Conservation (phyloP, 345 rosid genomes). For the Citrus unshiu region DNA sequence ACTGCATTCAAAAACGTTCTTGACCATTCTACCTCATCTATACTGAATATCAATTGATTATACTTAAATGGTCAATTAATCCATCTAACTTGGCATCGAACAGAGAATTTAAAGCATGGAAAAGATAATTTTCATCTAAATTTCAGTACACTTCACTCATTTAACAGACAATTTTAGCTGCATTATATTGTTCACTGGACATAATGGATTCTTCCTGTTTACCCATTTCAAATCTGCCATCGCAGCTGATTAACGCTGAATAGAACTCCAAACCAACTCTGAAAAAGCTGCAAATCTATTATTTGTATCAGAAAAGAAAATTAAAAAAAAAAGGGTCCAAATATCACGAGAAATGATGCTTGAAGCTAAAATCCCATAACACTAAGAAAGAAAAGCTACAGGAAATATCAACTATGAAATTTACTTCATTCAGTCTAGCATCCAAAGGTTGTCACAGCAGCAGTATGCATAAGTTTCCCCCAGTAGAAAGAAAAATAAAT, state of each 20-base stretch:
- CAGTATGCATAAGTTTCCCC: background rate
- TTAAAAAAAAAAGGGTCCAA: background rate
- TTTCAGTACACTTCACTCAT: no score
- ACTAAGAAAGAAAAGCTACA: background rate
- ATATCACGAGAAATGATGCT: background rate
- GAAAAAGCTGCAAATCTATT: background rate
- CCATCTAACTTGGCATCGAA: background rate
- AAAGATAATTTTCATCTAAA: background rate
- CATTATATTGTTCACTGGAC: background rate
- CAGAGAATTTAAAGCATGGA: background rate
- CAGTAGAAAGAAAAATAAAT: background rate
- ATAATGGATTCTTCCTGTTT: background rate
- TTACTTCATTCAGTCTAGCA: background rate
- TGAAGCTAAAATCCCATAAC: background rate
- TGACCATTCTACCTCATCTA: background rate
- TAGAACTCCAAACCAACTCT: background rate
- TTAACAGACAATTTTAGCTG: no score
- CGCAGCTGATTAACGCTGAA: background rate
- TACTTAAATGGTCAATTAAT: background rate
- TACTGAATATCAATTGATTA: background rate
- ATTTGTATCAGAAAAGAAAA: background rate
- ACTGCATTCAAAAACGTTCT: background rate
- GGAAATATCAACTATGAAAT: background rate
- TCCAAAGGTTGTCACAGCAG: background rate
- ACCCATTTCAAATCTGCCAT: background rate